Evolutionary conservation across 192 early-diverging fungal species (phyloP), one percentile per base, ranked within the genome.

Genomic region (Linnemannia exigua): DNA sequence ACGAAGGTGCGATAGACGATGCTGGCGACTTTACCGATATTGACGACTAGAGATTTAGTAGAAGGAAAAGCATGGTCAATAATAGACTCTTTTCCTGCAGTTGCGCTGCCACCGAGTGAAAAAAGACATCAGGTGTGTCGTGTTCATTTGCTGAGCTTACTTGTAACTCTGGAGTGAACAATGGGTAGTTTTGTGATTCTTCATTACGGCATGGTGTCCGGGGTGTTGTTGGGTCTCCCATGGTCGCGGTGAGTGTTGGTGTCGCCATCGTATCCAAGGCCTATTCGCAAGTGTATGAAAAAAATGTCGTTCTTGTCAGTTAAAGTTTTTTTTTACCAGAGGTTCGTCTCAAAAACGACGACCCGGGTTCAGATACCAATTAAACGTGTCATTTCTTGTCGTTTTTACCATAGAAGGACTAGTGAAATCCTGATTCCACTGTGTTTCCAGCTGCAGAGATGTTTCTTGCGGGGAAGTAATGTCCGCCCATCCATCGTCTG

Each of bases 391-490:
- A 63, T 63, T 63, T n/a, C n/a, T n/a, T n/a, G n/a, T n/a, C 11
- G 17, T 70, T 33, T 5, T 71, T 74, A 83, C 81, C 81, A 83
- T 83, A 15, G 67, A 58, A 68, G 79, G 71, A 58, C 71, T 80
- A 9, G 37, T 28, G 25, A 70, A 35, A 12, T 16, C 66, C 28
- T 28, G 83, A 85, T 76, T 58, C 84, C 84, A 86, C 19, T 71
- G 78, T 28, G 63, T 50, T 72, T 76, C 54, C 25, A 58, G 73
- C 2, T 37, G 68, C 1, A 16, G 14, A 47, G 46, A 33, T 4
- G 31, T 71, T n/a, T 86, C 84, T 41, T 70, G 74, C n/a, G 84
- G 84, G 12, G 84, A 86, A 70, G 66, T 86, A 48, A 86, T 80
- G 38, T 86, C 84, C 46, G 25, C 44, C 84, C 84, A 86, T 20